Base-by-base conservation (phyloP, 108 stramenopile species). In the Epithemia pelagica region DNA sequence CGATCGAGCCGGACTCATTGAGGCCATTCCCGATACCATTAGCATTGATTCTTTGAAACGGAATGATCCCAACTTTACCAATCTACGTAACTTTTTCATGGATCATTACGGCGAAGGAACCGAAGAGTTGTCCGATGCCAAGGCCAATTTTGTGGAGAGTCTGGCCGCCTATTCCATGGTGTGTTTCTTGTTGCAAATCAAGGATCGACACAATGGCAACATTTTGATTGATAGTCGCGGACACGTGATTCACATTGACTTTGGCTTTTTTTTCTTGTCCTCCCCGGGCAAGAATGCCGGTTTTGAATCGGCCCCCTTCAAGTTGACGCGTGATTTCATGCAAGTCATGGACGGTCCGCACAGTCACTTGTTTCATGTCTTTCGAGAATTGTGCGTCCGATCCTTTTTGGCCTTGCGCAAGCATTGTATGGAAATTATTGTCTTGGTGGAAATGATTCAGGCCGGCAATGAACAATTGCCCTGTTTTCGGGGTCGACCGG, bases 241-340 rank as follows among this genome's bases (percentile, higher is more conserved):
- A 15, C 96, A 95, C 60, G 64, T 99, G 51, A 82, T 96, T 58
- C 98, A 99, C 66, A 97, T 99, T 56, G 93, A 95, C 66, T 95
- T 89, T 67, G 93, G 93, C 0, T 91, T 95, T 66, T 95, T 96
- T 74, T 98, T 97, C 72, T 74, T 92, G 31, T 90, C 88, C 19
- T 84, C 87, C 15, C 97, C 97, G 0, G 97, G 97, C 23, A 97
- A 97, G 61, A 95, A 95, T 66, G 83, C 87, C 31, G 88, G 88
- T 28, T 95, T 98, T 53, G 99, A 99, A 74, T 77, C 77, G 29
- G 97, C 97, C 46, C 97, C 99, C 1, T 99, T 99, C 75, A 99
- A 99, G 69, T 83, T 99, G 19, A 97, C 99, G 1, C 65, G 81
- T 27, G 96, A 98, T 29, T 91, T 96, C 65, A 81, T 98, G 28